A percentile compares a stretch with the other conserved stretches of the same genome.
Conservation (phyloP, 805 yeast genomes). For the Priceomyces medius region DNA sequence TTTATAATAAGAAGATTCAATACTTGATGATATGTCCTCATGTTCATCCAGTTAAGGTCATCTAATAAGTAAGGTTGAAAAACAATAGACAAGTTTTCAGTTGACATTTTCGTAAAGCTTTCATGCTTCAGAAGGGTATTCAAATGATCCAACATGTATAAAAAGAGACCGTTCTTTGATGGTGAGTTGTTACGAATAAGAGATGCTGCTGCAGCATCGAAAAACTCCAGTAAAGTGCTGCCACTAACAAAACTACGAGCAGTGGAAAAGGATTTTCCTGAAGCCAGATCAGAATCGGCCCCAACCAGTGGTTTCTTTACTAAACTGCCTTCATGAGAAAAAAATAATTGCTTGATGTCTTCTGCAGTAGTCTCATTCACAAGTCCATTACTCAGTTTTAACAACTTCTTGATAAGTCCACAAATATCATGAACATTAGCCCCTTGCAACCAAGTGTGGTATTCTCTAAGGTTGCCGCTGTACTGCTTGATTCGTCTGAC, state of each 20-base stretch:
- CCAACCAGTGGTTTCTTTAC: background rate
- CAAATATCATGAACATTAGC: slow-evolving; percentile 26
- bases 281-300: slow-evolving; percentile 10
- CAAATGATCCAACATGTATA: slow-evolving; percentile 18
- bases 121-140: slow-evolving; percentile 15
- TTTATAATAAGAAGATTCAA: slow-evolving; percentile 18
- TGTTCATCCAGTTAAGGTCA: slow-evolving; percentile 11
- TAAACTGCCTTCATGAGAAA: slow-evolving; percentile 2
- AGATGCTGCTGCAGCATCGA: slow-evolving; percentile 2
- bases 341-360: slow-evolving; percentile 2
- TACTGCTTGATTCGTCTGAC: slow-evolving; percentile 23
- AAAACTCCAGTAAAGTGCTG: slow-evolving; percentile 4
- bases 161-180: slow-evolving; percentile 16
- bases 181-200: slow-evolving; percentile 11
- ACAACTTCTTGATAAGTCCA: slow-evolving; percentile 24
- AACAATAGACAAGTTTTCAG: slow-evolving; percentile 27
- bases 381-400: slow-evolving; percentile 14
- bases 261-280: slow-evolving; percentile 7
- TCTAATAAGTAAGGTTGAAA: slow-evolving; percentile 32
- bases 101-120: slow-evolving; percentile 26
- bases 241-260: slow-evolving; percentile 5
- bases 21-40: slow-evolving; percentile 17
- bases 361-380: slow-evolving; percentile 7
- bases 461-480: slow-evolving; percentile 13
- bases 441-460: slow-evolving; percentile 18